Evolutionary conservation across 192 early-diverging fungal species (phyloP), one percentile per base, ranked within the genome.

Genomic region (Spizellomyces sp.): DNA sequence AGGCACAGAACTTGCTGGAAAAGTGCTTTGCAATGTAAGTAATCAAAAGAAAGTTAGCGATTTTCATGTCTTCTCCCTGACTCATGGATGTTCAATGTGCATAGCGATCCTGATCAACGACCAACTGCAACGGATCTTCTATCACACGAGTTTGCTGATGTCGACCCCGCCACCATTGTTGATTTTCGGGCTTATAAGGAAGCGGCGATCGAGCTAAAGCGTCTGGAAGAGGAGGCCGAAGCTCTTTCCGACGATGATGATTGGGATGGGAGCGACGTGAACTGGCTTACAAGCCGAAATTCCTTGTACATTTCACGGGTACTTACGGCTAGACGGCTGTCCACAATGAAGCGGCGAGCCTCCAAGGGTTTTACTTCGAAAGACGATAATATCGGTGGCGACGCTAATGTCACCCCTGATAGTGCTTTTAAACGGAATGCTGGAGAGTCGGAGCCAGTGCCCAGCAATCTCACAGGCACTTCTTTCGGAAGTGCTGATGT

Each of bases 1-100:
- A 90, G 3, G 92, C 87, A 4, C 72, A 87, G 56, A 87, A 91
- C 43, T 96, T 97, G 69, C 80, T 95, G 64, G 79, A 80, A 8
- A 64, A 77, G 43, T 95, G 93, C 68, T 95, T 99, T 82, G 84
- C 79, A 21, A 88, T 89, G 81, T 91, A 82, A 86, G 86, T 81
- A 36, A 36, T 36, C 27, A 36, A 36, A 36, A 3, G 27, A 36
- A 36, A 0, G 27, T 36, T 36, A 36, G 27, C 27, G 27, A 36
- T 3, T 36, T 36, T 36, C 15, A 42, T 21, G 36, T 14, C 61
- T n/a, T 19, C 0, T n/a, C 68, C 12, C 22, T 12, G 10, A 61
- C 14, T 12, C 22, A 12, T 61, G 59, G 10, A 10, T 22, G 59
- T 36, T 12, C 19, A n/a, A 3, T 1, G n/a, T 36, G 0, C 59